A percentile compares a stretch with the other conserved stretches of the same genome.
These are phyloP conservation scores for Periconia macrospinosa DNA, from an alignment of 2,329 filamentous ascomycete species.

Conservation along the genomic window DNA sequence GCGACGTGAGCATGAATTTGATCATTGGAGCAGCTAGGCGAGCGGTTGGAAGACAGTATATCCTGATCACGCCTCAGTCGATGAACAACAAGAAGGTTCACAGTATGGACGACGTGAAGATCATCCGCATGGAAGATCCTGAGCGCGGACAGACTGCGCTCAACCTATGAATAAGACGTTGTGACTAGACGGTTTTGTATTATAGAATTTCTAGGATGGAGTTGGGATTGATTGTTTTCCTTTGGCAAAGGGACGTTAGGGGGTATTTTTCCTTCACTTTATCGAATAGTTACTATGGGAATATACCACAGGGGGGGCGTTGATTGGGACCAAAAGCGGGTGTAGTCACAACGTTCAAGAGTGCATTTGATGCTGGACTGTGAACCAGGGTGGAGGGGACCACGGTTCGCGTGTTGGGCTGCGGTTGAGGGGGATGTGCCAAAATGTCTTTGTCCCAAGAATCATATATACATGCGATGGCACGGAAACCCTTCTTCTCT, in stretches of 20 bases:
- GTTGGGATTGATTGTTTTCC: not conserved
- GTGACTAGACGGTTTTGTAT: not conserved
- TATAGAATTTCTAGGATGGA: not conserved
- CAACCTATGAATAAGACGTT: constrained; percentile 19
- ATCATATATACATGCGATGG: too few species aligned
- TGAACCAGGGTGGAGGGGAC: not conserved
- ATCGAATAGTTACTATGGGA: too few species aligned
- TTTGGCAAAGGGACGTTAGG: too few species aligned
- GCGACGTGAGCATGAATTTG: constrained; percentile 90
- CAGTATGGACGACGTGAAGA: constrained; percentile 71
- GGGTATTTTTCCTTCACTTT: too few species aligned
- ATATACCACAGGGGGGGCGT: not conserved
- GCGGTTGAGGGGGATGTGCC: too few species aligned
- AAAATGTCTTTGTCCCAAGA: too few species aligned
- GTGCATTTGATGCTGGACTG: not conserved
- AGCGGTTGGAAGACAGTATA: constrained; percentile 89
- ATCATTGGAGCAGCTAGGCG: constrained; percentile 84
- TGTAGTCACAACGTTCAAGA: not conserved
- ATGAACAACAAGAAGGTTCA: constrained; percentile 59
- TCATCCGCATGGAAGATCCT: constrained; percentile 66
- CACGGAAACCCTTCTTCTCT: too few species aligned
- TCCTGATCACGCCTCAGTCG: constrained; percentile 92
- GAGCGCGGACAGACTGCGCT: constrained; percentile 54
- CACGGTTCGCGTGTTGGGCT: not conserved
- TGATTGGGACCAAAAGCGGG: not conserved